Percentiles rank a stretch among this genome's conserved stretches.
phyloP scores from a whole-genome alignment of 345 rosid species.

The Erucastrum elatum region DNA sequence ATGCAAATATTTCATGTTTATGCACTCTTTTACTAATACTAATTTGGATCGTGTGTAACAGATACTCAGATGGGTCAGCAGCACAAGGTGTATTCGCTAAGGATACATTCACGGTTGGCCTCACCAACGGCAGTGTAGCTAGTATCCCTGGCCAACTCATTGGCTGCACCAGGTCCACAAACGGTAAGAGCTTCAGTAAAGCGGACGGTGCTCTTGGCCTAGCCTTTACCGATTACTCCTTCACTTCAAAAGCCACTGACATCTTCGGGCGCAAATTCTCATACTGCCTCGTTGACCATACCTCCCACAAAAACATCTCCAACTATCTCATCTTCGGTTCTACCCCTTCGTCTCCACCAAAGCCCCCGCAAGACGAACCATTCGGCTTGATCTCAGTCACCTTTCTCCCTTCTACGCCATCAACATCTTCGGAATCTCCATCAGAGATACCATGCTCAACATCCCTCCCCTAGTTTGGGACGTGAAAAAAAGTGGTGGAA shows the following conservation, averaged over 20 bases:
- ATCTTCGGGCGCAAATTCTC: constrained; percentile 53
- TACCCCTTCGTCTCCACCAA: background rate
- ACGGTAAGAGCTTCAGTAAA: constrained; percentile 36
- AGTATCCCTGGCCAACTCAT: constrained; percentile 41
- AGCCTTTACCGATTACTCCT: constrained; percentile 47
- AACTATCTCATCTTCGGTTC: constrained; percentile 58
- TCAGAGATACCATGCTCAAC: constrained; percentile 40
- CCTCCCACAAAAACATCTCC: constrained; percentile 47
- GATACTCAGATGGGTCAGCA: constrained; percentile 49
- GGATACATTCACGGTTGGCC: constrained; percentile 48
- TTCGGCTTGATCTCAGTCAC: constrained; percentile 46
- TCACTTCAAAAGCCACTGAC: constrained; percentile 42
- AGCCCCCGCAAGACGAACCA: constrained; percentile 13
- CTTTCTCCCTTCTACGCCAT: constrained; percentile 55
- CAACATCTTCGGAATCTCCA: constrained; percentile 48
- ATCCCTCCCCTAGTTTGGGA: constrained; percentile 60
- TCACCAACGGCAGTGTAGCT: constrained; percentile 34
- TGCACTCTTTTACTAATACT: background rate
- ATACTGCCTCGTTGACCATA: constrained; percentile 65
- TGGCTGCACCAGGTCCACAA: constrained; percentile 53
- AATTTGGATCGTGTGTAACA: constrained; percentile 7
- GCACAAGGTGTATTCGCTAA: constrained; percentile 55
- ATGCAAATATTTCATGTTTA: background rate
- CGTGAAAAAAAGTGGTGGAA: constrained; percentile 44
- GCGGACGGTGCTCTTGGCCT: constrained; percentile 65